These are phyloP conservation scores for Cordyceps farinosa DNA, from an alignment of 2,329 filamentous ascomycete genomes.

Conservation along the genomic window DNA sequence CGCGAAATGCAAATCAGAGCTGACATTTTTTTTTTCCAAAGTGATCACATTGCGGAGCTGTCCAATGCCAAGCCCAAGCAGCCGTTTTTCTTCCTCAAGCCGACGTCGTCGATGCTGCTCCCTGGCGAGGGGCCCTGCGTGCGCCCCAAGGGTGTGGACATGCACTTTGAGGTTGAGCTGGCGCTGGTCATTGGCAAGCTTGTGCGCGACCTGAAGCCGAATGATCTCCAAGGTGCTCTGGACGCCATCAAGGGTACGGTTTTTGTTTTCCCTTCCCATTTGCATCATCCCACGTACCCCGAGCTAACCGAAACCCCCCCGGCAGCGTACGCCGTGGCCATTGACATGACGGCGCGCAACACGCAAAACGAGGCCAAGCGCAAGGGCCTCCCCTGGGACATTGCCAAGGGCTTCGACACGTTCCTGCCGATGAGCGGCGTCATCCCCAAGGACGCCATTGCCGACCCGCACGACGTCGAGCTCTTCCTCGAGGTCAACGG, in stretches of 20 bases:
- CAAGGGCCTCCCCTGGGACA: slow-evolving; percentile 93
- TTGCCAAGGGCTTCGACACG: slow-evolving; percentile 96
- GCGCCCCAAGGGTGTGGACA: slow-evolving; percentile 73
- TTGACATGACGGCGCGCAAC: slow-evolving; percentile 97
- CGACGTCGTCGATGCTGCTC: slow-evolving; percentile 77
- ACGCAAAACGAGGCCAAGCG: slow-evolving; percentile 95
- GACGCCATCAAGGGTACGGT: slow-evolving; percentile 73
- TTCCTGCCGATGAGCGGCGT: slow-evolving; percentile 84
- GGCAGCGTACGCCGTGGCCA: slow-evolving; percentile 78
- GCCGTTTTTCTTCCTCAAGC: slow-evolving; percentile 99
- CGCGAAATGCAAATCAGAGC: slow-evolving; percentile 22
- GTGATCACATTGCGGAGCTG: slow-evolving; percentile 90
- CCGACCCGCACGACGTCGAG: slow-evolving; percentile 84
- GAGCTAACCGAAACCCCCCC: not conserved
- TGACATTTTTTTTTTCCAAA: slow-evolving; percentile 36
- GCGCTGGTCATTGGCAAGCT: slow-evolving; percentile 83
- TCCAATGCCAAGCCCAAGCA: slow-evolving; percentile 85
- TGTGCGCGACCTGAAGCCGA: slow-evolving; percentile 68
- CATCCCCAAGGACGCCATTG: slow-evolving; percentile 75
- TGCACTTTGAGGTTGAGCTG: slow-evolving; percentile 95
- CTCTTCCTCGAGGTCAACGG: slow-evolving; percentile 83
- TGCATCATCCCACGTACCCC: too few relatives aligned
- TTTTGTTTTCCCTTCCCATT: too few relatives aligned
- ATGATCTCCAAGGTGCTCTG: slow-evolving; percentile 72
- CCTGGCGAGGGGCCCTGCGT: slow-evolving; percentile 76